Evolutionary conservation across 2,329 filamentous ascomycete species (phyloP), one percentile per base, ranked within the genome.

Genomic region (Capronia americana): DNA sequence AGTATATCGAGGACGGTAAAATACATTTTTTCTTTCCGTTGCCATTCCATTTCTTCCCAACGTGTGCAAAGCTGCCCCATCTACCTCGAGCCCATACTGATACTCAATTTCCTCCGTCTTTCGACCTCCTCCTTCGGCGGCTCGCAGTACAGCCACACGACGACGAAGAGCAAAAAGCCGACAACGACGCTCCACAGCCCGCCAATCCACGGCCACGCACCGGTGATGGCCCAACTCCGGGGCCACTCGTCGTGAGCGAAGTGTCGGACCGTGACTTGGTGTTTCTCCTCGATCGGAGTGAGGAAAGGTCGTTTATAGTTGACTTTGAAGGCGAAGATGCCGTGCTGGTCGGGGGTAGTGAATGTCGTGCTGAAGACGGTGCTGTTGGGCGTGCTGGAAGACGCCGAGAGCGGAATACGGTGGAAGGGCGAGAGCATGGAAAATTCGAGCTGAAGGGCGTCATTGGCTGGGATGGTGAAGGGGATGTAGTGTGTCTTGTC

Each of bases 371-470:
- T 85, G 83, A 90, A 99, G 68, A 91, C 85, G 57, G 91, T 89
- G 70, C 88, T 88, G 73, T 92, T 89, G 62, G 84, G 79, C 1
- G 88, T 90, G 28, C 83, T 83, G 34, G 80, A 79, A 10, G 83
- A 78, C 14, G 87, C 86, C 8, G 81, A 74, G 34, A 99, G 88
- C 66, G 88, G 84, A 38, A 98, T 85, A 50, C 95, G 93, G 82
- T 97, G 90, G 87, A 97, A 98, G 64, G 95, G 94, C 1, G 94
- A 97, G 55, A 99, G 90, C 95, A 98, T 99, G 82, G 89, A 93
- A 84, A 98, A 97, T 80, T 99, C 95, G 69, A 99, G 91, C 80
- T 99, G 95, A 38, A 99, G 77, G 30, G 83, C 85, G 77, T 99
- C 95, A 69, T 81, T 84, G 8, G 84, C 76, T 24, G 92, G 88